Evolutionary conservation across 1,284 basidiomycete genomes (phyloP).

Genomic region (Boletus smithii): DNA sequence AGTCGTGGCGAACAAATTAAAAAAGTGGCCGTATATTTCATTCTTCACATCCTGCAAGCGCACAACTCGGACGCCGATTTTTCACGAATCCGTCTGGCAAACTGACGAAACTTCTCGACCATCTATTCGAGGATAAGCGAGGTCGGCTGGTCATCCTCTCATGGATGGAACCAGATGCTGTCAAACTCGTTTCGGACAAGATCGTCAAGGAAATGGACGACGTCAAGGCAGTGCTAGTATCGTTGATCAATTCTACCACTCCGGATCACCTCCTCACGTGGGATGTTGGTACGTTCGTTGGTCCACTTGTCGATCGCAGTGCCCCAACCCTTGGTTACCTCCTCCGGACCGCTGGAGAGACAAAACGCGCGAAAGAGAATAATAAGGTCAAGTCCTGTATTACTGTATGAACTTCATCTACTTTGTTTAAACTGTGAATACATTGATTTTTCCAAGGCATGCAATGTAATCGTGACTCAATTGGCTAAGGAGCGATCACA

Average conservation of each 20-base stretch:
- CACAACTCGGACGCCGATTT: too few species aligned
- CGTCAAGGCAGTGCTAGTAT: background rate
- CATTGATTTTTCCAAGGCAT: background rate
- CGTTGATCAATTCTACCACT: background rate
- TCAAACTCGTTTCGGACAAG: too few species aligned
- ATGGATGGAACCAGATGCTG: too few species aligned
- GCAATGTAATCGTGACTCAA: background rate
- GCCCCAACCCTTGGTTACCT: background rate
- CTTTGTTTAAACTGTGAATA: background rate
- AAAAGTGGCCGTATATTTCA: too few species aligned
- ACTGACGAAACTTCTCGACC: too few species aligned
- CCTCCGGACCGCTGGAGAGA: background rate
- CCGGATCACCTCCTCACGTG: background rate
- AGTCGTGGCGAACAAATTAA: too few species aligned
- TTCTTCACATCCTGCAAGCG: too few species aligned
- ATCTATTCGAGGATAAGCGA: too few species aligned
- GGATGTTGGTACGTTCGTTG: background rate
- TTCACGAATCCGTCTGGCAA: too few species aligned
- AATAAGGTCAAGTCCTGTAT: background rate
- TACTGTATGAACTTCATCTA: background rate
- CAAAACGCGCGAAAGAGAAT: too few species aligned
- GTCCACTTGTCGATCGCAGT: background rate
- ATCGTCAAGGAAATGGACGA: background rate
- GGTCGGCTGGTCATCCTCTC: too few species aligned
- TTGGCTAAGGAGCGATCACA: constrained; percentile 2